Evolutionary conservation across 306 rosid species (phyloP).

Genomic region (Rubus idaeus): DNA sequence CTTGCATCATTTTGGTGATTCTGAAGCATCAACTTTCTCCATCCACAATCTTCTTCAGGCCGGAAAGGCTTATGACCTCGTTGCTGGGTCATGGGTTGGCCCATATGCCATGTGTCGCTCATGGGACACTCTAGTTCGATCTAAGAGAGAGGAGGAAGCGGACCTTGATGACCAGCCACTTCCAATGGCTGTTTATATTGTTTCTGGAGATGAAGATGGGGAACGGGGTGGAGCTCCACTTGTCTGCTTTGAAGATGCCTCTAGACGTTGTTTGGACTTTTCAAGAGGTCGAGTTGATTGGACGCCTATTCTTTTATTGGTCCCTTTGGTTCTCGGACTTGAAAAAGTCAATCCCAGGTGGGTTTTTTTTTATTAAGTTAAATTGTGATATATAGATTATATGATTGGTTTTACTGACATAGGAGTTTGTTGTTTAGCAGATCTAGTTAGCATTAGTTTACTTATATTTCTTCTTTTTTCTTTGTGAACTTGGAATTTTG

Average conservation of each 20-base stretch:
- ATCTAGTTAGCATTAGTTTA: too few relatives aligned
- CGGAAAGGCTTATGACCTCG: constrained; percentile 80
- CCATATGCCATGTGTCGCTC: constrained; percentile 99
- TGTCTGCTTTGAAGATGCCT: constrained; percentile 81
- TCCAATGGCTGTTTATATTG: constrained; percentile 90
- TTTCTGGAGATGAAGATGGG: constrained; percentile 98
- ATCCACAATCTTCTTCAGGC: constrained; percentile 89
- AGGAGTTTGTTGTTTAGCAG: too few relatives aligned
- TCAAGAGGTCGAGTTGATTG: constrained; percentile 55
- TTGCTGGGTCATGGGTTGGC: constrained; percentile 98
- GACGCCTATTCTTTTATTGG: constrained; percentile 90
- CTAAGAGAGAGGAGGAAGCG: constrained; percentile 25
- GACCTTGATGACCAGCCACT: constrained; percentile 59
- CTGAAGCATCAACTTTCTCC: constrained; percentile 65
- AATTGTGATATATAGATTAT: too few relatives aligned
- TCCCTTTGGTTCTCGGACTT: constrained; percentile 98
- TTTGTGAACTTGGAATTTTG: too few relatives aligned
- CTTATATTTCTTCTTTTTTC: too few relatives aligned
- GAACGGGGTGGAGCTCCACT: constrained; percentile 99
- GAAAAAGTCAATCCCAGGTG: constrained; percentile 82
- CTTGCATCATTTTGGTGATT: constrained; percentile 81
- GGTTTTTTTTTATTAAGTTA: too few relatives aligned
- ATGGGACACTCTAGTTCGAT: constrained; percentile 79
- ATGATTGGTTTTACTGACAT: too few relatives aligned
- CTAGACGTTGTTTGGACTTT: constrained; percentile 66